Conservation (phyloP, 1,284 basidiomycete species). For the Rhodotorula sp. region DNA sequence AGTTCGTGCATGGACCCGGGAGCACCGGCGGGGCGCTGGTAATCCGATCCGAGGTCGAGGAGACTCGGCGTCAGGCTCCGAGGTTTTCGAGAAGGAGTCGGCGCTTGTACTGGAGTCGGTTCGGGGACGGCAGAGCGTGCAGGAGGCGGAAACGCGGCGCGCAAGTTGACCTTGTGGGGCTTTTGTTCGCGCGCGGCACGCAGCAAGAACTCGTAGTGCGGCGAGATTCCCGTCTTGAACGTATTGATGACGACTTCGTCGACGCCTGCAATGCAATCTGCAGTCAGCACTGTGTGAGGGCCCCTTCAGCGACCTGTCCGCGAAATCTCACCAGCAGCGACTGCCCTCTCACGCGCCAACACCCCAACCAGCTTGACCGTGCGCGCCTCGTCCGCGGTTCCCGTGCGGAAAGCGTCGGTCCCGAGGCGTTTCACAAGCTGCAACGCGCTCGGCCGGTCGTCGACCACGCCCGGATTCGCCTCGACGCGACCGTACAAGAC, state of each 20-base stretch:
- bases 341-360: background rate
- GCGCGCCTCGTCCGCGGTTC: background rate
- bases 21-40: background rate
- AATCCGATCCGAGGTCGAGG: conserved; percentile 5
- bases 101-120: background rate
- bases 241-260: background rate
- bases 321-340: background rate
- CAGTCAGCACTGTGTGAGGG: background rate
- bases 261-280: background rate
- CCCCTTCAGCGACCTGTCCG: background rate
- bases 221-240: conserved; percentile 4
- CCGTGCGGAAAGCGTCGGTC: background rate
- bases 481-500: background rate
- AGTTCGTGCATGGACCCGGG: background rate
- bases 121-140: background rate
- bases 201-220: conserved; percentile 1
- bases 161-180: conserved; percentile 1
- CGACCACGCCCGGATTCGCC: too few relatives aligned
- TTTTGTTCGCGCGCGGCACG: background rate
- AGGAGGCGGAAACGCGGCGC: conserved; percentile 7
- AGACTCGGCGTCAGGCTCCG: background rate
- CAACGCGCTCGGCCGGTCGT: background rate
- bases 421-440: conserved; percentile 2
- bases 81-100: too few relatives aligned
- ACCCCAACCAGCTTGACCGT: conserved; percentile 2